Evolutionary conservation across 208 protist species (phyloP), one percentile per base, ranked within the genome.

Genomic region (Trypanosoma avium): DNA sequence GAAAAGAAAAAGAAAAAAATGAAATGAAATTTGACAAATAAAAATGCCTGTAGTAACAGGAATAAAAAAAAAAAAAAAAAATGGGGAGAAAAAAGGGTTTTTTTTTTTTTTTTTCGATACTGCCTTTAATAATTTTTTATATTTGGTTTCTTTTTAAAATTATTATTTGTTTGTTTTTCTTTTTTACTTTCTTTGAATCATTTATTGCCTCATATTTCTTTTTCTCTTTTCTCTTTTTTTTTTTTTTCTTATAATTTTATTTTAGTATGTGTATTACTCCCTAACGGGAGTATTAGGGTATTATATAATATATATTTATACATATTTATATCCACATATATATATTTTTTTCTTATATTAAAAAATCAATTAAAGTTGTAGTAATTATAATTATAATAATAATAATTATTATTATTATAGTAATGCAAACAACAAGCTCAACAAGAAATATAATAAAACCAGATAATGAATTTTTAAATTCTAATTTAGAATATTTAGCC

Each of bases 401-500:
- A n/a, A n/a, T n/a, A n/a, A n/a, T n/a, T n/a, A n/a, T n/a, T n/a
- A n/a, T n/a, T n/a, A n/a, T n/a, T n/a, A n/a, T n/a, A n/a, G n/a
- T n/a, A n/a, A n/a, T n/a, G n/a, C n/a, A n/a, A n/a, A n/a, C n/a
- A n/a, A n/a, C n/a, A n/a, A n/a, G n/a, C n/a, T n/a, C n/a, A n/a
- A n/a, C n/a, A n/a, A n/a, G n/a, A n/a, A 26, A 30, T 42, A 21
- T 21, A 10, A 50, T 59, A 38, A 35, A 36, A 8, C 58, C 29
- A 38, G 38, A 17, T 1, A 57, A 55, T 32, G 66, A 29, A 35
- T 58, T 72, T 40, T 57, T 72, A n/a, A 46, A 33, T 29, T 33
- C 57, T 29, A 72, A 72, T 32, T 33, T 72, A 26, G 66, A 72
- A 33, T 63, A 72, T 48, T 49, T 72, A 26, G 66, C 66, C 22